These are phyloP conservation scores for Turnera subulata DNA, from an alignment of 345 rosid species.

Conservation along the genomic window DNA sequence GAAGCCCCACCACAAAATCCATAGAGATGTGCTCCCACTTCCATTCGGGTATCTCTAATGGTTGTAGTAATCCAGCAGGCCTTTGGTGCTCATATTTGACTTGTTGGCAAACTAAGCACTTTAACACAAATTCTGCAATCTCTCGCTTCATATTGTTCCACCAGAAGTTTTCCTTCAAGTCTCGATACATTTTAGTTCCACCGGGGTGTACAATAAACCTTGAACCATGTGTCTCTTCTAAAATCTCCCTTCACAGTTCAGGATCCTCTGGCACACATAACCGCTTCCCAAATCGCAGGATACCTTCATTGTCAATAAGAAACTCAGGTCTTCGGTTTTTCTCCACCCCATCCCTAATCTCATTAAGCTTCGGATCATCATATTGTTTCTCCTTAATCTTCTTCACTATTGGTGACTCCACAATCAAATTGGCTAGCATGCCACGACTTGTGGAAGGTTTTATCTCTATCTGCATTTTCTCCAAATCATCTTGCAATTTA, in stretches of 20 bases:
- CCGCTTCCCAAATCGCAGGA: no score
- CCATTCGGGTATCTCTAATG: neutral
- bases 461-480: neutral
- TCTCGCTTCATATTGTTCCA: neutral
- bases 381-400: no score
- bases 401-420: no score
- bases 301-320: no score
- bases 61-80: neutral
- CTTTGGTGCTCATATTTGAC: neutral
- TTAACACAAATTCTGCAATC: neutral
- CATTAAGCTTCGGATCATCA: no score
- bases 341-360: no score
- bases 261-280: no score
- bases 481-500: no score
- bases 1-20: neutral
- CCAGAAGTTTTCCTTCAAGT: neutral
- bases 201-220: neutral
- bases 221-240: neutral
- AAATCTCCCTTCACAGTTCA: no score
- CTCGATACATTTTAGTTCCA: neutral
- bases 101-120: neutral
- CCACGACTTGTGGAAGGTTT: no score
- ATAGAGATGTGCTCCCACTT: slow-evolving; percentile 2
- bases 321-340: no score
- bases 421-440: no score